phyloP scores from a whole-genome alignment of 306 rosid species.

The Mimosa bimucronata region DNA sequence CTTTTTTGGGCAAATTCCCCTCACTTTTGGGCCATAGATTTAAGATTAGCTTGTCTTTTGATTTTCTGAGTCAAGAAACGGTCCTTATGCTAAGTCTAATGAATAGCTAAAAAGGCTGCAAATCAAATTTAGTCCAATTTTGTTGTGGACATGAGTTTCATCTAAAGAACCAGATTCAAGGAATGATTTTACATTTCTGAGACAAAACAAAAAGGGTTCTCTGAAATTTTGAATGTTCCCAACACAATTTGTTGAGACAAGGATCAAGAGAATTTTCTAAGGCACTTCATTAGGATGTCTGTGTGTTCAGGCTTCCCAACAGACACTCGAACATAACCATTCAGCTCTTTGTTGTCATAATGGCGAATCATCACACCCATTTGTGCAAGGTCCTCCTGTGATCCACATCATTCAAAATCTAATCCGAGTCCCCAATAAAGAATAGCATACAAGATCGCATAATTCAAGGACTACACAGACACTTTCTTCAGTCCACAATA shows the following conservation, averaged over 20 bases:
- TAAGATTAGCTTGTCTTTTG: not conserved
- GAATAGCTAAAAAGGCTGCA: not conserved
- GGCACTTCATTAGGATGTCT: constrained; percentile 68
- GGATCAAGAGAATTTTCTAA: constrained; percentile 46
- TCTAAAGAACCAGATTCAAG: not conserved
- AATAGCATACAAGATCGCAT: not conserved
- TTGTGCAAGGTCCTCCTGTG: constrained; percentile 86
- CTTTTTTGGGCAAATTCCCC: not conserved
- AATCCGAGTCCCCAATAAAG: not conserved
- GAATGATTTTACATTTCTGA: not conserved
- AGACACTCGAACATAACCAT: constrained; percentile 84
- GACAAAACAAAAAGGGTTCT: too few relatives aligned
- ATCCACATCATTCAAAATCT: not conserved
- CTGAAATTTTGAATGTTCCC: not conserved
- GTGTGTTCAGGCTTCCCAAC: constrained; percentile 98
- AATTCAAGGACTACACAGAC: not conserved
- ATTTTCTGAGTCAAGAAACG: not conserved
- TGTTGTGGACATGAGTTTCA: not conserved
- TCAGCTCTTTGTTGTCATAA: constrained; percentile 85
- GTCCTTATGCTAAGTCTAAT: too few relatives aligned
- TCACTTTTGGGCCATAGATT: not conserved
- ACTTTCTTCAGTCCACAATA: too few relatives aligned
- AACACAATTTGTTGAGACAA: not conserved
- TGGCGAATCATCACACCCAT: constrained; percentile 99
- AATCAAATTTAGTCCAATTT: not conserved